Evolutionary conservation across 768 basidiomycete genomes (phyloP), one percentile per base, ranked within the genome.

Genomic region (Panus rudis): DNA sequence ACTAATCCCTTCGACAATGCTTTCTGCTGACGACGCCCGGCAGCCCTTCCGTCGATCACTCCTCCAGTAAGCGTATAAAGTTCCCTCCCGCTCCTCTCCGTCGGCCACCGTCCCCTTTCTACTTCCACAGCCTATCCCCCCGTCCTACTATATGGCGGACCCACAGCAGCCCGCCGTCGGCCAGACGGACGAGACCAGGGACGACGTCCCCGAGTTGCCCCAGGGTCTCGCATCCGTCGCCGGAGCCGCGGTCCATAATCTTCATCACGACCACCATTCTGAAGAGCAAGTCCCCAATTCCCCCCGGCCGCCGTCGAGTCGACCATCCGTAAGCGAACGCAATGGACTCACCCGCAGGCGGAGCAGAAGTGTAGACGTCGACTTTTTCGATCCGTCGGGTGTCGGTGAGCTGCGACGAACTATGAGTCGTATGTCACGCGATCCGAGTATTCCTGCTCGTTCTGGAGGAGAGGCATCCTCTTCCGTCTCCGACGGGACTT

Each of bases 331-430:
- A 7, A n/a, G 16, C 6, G n/a, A 39, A 12, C 39, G 34, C 24
- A 37, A n/a, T n/a, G 20, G 20, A 12, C 37, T 37, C 26, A 25
- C 17, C 26, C 22, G 24, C 25, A 47, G 34, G 34, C 46, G 39
- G 22, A 23, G 34, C 6, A 41, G 40, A n/a, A 42, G 22, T 43
- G 70, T 76, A 3, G 59, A 64, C 23, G 43, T 76, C 22, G 72
- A 70, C 31, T 70, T 67, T 48, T 80, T 82, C 51, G 78, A 82
- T 58, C 76, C 70, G 1, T 51, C 52, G 13, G 79, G 79, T 10
- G 70, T 77, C 25, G 55, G 52, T 3, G 50, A 64, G 34, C 63
- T 79, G 4, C 60, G 60, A 10, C 55, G 59, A 48, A 66, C 61
- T 4, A 47, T 76, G 44, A 67, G 58, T 19, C 58, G 49, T 10